These are phyloP conservation scores for Neocucurbitaria cava DNA, from an alignment of 2,329 filamentous ascomycete species.

Conservation along the genomic window DNA sequence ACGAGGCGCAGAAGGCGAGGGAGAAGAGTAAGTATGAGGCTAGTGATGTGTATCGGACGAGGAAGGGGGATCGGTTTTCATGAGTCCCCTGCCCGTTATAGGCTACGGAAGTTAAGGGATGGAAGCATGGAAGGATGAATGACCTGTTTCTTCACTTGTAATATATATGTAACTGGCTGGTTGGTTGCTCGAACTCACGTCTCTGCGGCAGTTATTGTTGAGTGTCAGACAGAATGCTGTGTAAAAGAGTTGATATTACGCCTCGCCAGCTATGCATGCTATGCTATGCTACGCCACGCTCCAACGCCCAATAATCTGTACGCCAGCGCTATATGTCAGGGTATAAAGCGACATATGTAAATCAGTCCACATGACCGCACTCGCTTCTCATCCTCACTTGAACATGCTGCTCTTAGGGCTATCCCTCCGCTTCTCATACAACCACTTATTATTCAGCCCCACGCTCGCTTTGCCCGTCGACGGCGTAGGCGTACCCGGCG, in stretches of 20 bases:
- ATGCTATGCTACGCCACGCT: no score
- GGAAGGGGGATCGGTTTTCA: constrained; percentile 83
- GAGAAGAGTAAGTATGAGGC: constrained; percentile 95
- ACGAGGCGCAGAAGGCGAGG: constrained; percentile 68
- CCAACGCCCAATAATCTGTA: constrained; percentile 8
- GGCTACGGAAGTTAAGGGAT: no score
- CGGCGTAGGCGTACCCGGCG: constrained; percentile 73
- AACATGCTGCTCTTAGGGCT: constrained; percentile 52
- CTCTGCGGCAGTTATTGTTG: no score
- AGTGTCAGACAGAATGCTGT: no score
- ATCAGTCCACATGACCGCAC: no score
- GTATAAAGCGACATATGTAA: constrained; percentile 40
- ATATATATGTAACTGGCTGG: no score
- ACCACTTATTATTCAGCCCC: constrained; percentile 88
- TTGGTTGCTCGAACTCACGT: no score
- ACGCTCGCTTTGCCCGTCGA: constrained; percentile 68
- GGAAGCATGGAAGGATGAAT: background rate
- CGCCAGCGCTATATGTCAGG: constrained; percentile 41
- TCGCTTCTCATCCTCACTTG: constrained; percentile 26
- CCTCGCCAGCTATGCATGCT: background rate
- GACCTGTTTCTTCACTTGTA: background rate
- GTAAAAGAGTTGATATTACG: background rate
- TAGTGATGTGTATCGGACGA: constrained; percentile 73
- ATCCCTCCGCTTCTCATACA: constrained; percentile 80
- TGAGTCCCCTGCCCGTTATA: no score